Evolutionary conservation across 140 eudicot genomes (phyloP), one percentile per base, ranked within the genome.

Genomic region (Erigeron philadelphicus): DNA sequence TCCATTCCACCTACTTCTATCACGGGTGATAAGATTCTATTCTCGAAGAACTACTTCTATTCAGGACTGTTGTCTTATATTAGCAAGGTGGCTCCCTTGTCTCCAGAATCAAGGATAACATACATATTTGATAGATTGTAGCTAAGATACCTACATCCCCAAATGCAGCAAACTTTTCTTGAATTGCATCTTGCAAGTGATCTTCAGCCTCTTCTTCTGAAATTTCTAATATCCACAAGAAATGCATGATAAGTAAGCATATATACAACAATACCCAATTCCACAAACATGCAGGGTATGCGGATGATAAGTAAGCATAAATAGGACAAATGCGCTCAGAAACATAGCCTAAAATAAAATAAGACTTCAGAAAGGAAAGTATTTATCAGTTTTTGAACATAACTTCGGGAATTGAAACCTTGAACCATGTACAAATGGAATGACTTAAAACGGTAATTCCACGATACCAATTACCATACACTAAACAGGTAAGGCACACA

Each of bases 151-250:
- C 60, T 83, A 92, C 98, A 74, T 92, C 98, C 46, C 96, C 96
- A 72, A 92, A 84, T 52, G 91, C 93, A 57, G 96, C 84, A 78
- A 92, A 92, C 76, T 83, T 92, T 79, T 92, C 98, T 81, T 92
- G 98, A 72, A 92, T 92, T 11, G 90, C 96, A 79, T 86, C 95
- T 78, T 92, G 98, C 81, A 92, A 78, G 53, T 86, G 89, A 76
- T 88, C 85, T 83, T 92, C 98, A 57, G 98, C 98, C 82, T 88
- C 96, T 63, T 86, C 96, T 84, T 89, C 98, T 1, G 98, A 77
- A 75, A 88, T 92, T 79, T 92, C 98, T 92, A 85, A 11, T 76
- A 43, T 47, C 71, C 67, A 41, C 25, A 78, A 74, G 38, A 38
- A 75, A 72, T 49, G 9, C 53, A 53, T 42, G 58, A 53, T 25